phyloP scores from a whole-genome alignment of 176 grass and related monocot genomes.

The Cocos nucifera region DNA sequence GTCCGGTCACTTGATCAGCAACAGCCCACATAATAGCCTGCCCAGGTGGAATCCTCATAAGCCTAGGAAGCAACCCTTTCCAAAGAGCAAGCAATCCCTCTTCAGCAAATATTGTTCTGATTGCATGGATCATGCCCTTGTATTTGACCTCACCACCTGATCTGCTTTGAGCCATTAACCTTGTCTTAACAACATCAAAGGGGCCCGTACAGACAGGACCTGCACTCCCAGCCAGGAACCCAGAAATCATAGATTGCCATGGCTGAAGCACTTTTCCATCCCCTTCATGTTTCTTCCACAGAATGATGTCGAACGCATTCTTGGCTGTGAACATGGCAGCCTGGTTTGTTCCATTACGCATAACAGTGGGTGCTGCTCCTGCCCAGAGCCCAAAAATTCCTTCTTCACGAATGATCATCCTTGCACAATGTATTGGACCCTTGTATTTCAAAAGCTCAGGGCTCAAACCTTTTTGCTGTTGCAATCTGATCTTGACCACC shows the following conservation, averaged over 20 bases:
- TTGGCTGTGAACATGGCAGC: constrained; percentile 96
- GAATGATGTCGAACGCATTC: constrained; percentile 69
- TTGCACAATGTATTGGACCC: constrained; percentile 76
- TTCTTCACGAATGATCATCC: constrained; percentile 70
- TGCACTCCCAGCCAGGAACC: constrained; percentile 85
- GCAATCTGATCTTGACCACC: constrained; percentile 87
- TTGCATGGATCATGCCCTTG: constrained; percentile 70
- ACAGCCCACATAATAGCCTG: constrained; percentile 95
- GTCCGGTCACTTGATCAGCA: constrained; percentile 86
- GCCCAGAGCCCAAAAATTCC: constrained; percentile 74
- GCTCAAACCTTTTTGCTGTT: constrained; percentile 83
- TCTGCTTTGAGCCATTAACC: constrained; percentile 82
- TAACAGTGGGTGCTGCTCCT: constrained; percentile 74
- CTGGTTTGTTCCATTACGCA: constrained; percentile 52
- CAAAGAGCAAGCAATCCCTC: constrained; percentile 73
- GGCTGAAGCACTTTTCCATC: constrained; percentile 70
- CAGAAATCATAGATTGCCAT: constrained; percentile 98
- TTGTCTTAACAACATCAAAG: constrained; percentile 90
- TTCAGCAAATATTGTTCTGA: constrained; percentile 65
- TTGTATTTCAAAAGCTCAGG: constrained; percentile 71
- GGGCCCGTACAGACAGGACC: constrained; percentile 91
- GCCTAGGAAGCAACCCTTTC: constrained; percentile 91
- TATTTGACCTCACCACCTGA: constrained; percentile 59
- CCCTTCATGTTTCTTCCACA: constrained; percentile 94
- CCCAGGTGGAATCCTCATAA: constrained; percentile 99